Base-by-base conservation (phyloP, 2,329 filamentous ascomycete genomes). In the Pseudofabraea citricarpa region DNA sequence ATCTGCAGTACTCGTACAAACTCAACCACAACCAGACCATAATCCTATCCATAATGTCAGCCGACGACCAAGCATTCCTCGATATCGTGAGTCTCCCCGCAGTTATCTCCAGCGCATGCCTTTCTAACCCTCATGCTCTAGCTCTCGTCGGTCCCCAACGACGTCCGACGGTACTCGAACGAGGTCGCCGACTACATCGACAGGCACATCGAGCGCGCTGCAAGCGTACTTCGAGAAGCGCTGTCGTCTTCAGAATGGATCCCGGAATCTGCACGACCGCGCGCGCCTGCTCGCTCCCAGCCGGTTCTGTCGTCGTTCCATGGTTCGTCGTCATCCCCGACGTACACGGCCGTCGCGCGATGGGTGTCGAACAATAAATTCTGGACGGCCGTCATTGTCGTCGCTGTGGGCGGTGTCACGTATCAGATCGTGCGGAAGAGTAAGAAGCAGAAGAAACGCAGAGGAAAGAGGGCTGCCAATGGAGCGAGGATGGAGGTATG, bases 101-200 rank as follows among this genome's bases (percentile, higher is more conserved):
- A n/a, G n/a, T n/a, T n/a, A n/a, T n/a, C n/a, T n/a, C n/a, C n/a
- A n/a, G n/a, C n/a, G n/a, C n/a, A n/a, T n/a, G n/a, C n/a, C n/a
- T n/a, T n/a, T n/a, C n/a, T n/a, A n/a, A n/a, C n/a, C n/a, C n/a
- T n/a, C n/a, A n/a, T n/a, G n/a, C n/a, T n/a, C 37, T 51, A 81
- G 77, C 70, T 81, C 41, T 66, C 75, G 36, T 74, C 71, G 46
- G 73, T 81, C 51, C 74, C 77, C 9, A 71, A 78, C 65, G 81
- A 90, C 57, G 73, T 91, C 61, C 78, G 77, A 49, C 74, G 73
- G 51, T 90, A 89, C 64, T 83, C 85, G 13, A 72, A 75, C 54
- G 76, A 87, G 41, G 75, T 91, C 48, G 88, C 88, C 61, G 84
- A 89, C 51, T 85, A 83, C 53, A 79, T 95, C 62, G 88, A 96